Evolutionary conservation across 2,329 filamentous ascomycete species (phyloP).

Genomic region (Aspergillus pseudoviridinutans): DNA sequence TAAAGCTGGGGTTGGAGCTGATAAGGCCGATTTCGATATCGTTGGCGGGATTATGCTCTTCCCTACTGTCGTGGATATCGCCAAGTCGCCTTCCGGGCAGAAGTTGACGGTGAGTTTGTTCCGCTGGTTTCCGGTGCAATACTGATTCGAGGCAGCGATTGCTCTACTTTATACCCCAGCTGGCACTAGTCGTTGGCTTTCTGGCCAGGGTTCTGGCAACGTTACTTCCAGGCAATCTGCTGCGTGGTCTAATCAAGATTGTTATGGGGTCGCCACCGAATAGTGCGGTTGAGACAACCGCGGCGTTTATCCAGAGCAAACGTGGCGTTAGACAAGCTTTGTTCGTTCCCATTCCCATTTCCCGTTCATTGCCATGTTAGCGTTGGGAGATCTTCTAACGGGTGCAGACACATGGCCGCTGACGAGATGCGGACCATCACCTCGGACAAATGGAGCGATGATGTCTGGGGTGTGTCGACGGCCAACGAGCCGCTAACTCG

Average conservation of each 20-base stretch:
- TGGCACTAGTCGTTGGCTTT: constrained; percentile 34
- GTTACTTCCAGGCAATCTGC: constrained; percentile 36
- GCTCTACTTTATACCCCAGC: constrained; percentile 33
- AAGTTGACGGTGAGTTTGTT: constrained; percentile 42
- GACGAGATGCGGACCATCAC: constrained; percentile 57
- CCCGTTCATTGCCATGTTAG: not conserved
- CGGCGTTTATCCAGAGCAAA: constrained; percentile 47
- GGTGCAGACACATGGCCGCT: constrained; percentile 49
- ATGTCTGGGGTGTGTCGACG: constrained; percentile 53
- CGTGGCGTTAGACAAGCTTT: constrained; percentile 54
- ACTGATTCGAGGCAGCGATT: constrained; percentile 18
- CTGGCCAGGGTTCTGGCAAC: constrained; percentile 43
- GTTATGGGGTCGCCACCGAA: constrained; percentile 38
- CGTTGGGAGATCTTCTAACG: not conserved
- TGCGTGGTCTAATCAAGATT: constrained; percentile 40
- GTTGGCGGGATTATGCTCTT: constrained; percentile 63
- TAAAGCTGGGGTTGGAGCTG: not conserved
- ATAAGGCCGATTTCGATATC: constrained; percentile 31
- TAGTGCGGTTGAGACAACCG: constrained; percentile 46
- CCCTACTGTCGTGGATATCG: constrained; percentile 70
- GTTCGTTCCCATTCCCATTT: constrained; percentile 25
- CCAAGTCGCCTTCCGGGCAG: constrained; percentile 57
- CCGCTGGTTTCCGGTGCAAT: not conserved
- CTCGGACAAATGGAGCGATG: constrained; percentile 54
- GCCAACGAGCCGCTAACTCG: constrained; percentile 36